These are phyloP conservation scores for Pseudohalonectria lignicola DNA, from an alignment of 2,329 filamentous ascomycete species.

Conservation along the genomic window DNA sequence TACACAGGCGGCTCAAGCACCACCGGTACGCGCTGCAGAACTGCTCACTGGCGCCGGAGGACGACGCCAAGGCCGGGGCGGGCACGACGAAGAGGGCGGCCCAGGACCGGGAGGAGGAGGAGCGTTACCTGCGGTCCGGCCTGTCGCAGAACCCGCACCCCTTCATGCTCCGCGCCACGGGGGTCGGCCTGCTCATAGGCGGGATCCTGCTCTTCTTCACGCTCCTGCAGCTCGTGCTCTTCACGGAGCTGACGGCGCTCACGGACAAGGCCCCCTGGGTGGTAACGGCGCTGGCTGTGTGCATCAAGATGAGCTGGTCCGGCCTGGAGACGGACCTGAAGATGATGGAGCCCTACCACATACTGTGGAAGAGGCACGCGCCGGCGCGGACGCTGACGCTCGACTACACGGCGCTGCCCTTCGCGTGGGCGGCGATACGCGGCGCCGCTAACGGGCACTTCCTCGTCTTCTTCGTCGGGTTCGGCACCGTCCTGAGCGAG, in stretches of 20 bases:
- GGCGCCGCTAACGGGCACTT: slow-evolving; percentile 54
- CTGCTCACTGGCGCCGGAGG: slow-evolving; percentile 53
- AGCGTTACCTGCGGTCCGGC: slow-evolving; percentile 36
- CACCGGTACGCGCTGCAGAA: slow-evolving; percentile 61
- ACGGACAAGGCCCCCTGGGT: slow-evolving; percentile 55
- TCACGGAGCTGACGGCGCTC: slow-evolving; percentile 40
- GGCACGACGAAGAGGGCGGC: slow-evolving; percentile 25
- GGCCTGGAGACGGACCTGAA: slow-evolving; percentile 58
- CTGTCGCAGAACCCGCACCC: slow-evolving; percentile 54
- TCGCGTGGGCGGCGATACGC: slow-evolving; percentile 50
- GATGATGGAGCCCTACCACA: slow-evolving; percentile 66
- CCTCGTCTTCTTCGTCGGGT: slow-evolving; percentile 56
- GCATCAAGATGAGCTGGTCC: slow-evolving; percentile 58
- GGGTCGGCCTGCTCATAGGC: slow-evolving; percentile 49
- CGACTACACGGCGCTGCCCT: slow-evolving; percentile 64
- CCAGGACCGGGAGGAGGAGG: slow-evolving; percentile 28
- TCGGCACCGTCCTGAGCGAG: slow-evolving; percentile 63
- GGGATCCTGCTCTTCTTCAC: slow-evolving; percentile 44
- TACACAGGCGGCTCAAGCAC: slow-evolving; percentile 55
- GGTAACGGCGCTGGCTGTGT: slow-evolving; percentile 53
- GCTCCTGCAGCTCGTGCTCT: slow-evolving; percentile 52
- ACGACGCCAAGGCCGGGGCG: slow-evolving; percentile 35
- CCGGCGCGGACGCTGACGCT: slow-evolving; percentile 55
- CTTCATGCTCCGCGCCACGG: slow-evolving; percentile 51
- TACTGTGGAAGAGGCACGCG: slow-evolving; percentile 55